phyloP scores from a whole-genome alignment of 192 early-diverging fungal genomes.

The Obelidium mucronatum region DNA sequence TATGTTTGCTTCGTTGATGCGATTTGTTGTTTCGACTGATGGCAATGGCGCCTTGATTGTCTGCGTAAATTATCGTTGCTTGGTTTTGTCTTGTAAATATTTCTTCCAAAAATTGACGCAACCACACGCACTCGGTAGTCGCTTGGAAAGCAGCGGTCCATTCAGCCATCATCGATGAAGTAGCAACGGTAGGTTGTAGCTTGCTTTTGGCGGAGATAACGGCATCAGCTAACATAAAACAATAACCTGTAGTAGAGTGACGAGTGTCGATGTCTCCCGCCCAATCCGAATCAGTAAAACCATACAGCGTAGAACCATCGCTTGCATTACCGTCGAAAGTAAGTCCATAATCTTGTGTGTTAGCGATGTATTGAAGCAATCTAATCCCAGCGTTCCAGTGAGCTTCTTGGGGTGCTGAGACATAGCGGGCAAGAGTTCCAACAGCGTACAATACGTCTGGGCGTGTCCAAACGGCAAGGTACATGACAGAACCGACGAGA shows the following conservation, averaged over 20 bases:
- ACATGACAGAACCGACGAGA: slow-evolving; percentile 35
- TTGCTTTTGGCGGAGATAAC: slow-evolving; percentile 8
- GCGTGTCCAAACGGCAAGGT: slow-evolving; percentile 26
- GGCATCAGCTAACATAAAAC: slow-evolving; percentile 29
- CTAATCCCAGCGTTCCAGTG: slow-evolving; percentile 10
- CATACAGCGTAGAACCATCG: background rate
- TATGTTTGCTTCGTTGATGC: background rate
- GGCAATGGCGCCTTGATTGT: slow-evolving; percentile 16
- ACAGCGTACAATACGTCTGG: slow-evolving; percentile 38
- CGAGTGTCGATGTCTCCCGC: slow-evolving; percentile 42
- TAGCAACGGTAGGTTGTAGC: background rate
- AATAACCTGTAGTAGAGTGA: slow-evolving; percentile 44
- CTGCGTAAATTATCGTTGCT: background rate
- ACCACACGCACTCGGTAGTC: background rate
- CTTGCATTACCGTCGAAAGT: background rate
- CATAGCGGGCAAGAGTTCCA: background rate
- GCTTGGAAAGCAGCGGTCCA: background rate
- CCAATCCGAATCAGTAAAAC: slow-evolving; percentile 52
- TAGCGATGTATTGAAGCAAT: background rate
- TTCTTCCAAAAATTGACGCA: background rate
- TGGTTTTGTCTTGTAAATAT: background rate
- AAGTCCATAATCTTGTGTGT: background rate
- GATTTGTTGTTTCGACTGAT: background rate
- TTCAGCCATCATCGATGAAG: slow-evolving; percentile 22
- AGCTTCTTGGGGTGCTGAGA: background rate